phyloP scores from a whole-genome alignment of 495 filamentous ascomycete genomes.

The Daldinia caldariorum region DNA sequence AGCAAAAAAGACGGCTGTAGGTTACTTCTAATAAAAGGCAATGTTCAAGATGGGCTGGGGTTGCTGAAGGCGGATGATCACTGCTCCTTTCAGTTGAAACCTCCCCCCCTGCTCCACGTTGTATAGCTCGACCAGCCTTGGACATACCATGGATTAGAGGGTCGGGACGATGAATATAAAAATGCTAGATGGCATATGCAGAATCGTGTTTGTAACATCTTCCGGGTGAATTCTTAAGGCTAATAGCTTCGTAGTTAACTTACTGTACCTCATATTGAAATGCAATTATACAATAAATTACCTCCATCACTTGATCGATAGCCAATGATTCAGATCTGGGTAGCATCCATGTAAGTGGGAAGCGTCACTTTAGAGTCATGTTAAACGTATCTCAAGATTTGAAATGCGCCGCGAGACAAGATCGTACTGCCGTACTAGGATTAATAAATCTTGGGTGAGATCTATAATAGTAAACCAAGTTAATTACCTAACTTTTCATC shows the following conservation, averaged over 20 bases:
- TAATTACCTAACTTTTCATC: not conserved
- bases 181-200: not conserved
- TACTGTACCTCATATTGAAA: not conserved
- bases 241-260: not conserved
- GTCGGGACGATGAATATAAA: not conserved
- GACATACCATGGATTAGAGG: not conserved
- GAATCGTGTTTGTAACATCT: not conserved
- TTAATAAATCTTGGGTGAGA: not conserved
- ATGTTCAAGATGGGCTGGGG: slow-evolving; percentile 14
- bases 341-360: not conserved
- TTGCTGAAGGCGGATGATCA: not conserved
- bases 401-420: not conserved
- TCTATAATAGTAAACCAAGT: not conserved
- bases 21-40: slow-evolving; percentile 22
- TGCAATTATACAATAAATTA: not conserved
- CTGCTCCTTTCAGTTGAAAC: not conserved
- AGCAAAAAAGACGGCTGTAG: not conserved
- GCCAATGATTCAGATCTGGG: not conserved
- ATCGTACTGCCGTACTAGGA: not conserved
- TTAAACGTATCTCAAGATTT: not conserved
- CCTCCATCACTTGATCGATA: not conserved
- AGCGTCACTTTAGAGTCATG: not conserved
- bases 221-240: not conserved
- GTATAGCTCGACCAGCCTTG: slow-evolving; percentile 5
- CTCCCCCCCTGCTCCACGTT: slow-evolving; percentile 17